phyloP scores from a whole-genome alignment of 2,329 filamentous ascomycete genomes.

The Fusarium subtropicale region DNA sequence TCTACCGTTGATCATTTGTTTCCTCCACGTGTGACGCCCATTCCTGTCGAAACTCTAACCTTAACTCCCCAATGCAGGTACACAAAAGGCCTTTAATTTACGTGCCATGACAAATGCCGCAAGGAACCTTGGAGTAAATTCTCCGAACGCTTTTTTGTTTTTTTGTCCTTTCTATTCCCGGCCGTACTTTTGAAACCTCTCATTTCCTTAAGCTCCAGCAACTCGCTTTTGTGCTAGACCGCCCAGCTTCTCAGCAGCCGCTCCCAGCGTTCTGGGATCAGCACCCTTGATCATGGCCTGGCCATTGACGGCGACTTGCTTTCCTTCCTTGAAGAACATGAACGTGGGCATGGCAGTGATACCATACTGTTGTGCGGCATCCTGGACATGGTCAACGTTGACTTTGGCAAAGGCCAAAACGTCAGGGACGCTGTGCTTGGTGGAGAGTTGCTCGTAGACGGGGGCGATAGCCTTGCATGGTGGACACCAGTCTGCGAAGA shows the following conservation, averaged over 20 bases:
- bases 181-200: neutral
- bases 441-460: conserved; percentile 53
- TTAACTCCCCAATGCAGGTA: neutral
- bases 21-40: neutral
- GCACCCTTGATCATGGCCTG: conserved; percentile 52
- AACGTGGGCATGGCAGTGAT: conserved; percentile 97
- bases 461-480: conserved; percentile 63
- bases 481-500: conserved; percentile 64
- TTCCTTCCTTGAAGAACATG: conserved; percentile 78
- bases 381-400: conserved; percentile 85
- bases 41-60: conserved; percentile 1
- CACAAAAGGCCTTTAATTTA: neutral
- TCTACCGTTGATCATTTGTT: neutral
- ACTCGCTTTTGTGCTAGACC: conserved; percentile 52
- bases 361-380: conserved; percentile 78
- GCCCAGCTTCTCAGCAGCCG: conserved; percentile 54
- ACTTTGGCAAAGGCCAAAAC: conserved; percentile 84
- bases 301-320: conserved; percentile 49
- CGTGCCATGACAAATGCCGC: neutral
- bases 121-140: neutral
- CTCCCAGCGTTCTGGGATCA: conserved; percentile 47
- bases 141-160: neutral
- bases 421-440: conserved; percentile 54
- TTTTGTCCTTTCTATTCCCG: neutral
- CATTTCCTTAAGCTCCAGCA: conserved; percentile 5